Conservation (phyloP, 2,329 filamentous ascomycete genomes). For the Cryphonectria naterciae region DNA sequence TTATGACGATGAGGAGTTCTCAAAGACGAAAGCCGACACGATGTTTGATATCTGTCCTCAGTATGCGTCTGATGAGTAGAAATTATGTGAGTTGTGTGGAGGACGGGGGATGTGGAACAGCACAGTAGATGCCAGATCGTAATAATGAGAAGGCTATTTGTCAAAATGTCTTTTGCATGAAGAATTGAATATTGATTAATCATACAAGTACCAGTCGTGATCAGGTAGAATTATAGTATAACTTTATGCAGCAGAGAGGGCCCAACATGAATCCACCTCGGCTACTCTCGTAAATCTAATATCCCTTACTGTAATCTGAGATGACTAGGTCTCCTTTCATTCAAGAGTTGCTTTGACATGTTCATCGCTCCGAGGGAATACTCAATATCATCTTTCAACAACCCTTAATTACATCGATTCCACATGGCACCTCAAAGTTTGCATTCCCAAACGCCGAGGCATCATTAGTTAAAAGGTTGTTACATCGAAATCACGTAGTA, state of each 20-base stretch:
- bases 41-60: conserved; percentile 29
- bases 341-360: background rate
- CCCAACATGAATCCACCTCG: too few relatives aligned
- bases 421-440: background rate
- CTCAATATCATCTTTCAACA: background rate
- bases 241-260: too few relatives aligned
- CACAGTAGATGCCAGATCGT: too few relatives aligned
- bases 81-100: background rate
- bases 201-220: too few relatives aligned
- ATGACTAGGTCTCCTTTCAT: too few relatives aligned
- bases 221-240: too few relatives aligned
- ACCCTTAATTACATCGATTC: background rate
- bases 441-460: background rate
- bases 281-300: too few relatives aligned
- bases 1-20: conserved; percentile 28
- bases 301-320: too few relatives aligned
- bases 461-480: background rate
- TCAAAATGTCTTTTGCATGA: too few relatives aligned
- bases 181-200: too few relatives aligned
- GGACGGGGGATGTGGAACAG: too few relatives aligned
- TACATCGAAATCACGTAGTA: background rate
- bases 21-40: conserved; percentile 21
- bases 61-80: conserved; percentile 15
- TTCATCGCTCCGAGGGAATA: background rate
- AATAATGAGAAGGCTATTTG: background rate